These are phyloP conservation scores for Fabrea salina DNA, from an alignment of 169 alveolate species.

Conservation along the genomic window DNA sequence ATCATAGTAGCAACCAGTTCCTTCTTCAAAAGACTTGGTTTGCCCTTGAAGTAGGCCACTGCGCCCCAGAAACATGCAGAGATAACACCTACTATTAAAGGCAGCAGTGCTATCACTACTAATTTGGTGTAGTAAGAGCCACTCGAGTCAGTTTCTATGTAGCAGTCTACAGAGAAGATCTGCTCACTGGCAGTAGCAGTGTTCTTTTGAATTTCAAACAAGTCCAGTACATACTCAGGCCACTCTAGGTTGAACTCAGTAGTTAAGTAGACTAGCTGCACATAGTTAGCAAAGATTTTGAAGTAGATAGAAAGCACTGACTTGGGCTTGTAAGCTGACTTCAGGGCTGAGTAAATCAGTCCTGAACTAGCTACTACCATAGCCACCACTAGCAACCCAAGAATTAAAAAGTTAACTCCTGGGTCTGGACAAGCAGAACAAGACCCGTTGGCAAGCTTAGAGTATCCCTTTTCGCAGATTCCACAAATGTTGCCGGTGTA, in stretches of 20 bases:
- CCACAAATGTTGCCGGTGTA: slow-evolving; percentile 22
- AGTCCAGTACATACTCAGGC: background rate
- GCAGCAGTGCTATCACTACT: slow-evolving; percentile 22
- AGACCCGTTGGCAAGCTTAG: background rate
- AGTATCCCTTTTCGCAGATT: background rate
- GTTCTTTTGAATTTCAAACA: slow-evolving; percentile 3
- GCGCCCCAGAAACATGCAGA: background rate
- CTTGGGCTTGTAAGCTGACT: background rate
- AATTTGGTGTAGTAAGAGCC: background rate
- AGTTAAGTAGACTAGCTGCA: slow-evolving; percentile 10
- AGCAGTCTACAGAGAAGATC: slow-evolving; percentile 24
- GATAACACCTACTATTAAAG: background rate
- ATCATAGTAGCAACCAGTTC: slow-evolving; percentile 20
- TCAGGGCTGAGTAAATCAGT: background rate
- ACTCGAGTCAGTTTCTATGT: background rate
- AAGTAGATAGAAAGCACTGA: slow-evolving; percentile 5
- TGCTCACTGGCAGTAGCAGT: slow-evolving; percentile 2
- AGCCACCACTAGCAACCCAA: background rate
- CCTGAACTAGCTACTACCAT: background rate
- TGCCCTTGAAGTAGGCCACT: background rate
- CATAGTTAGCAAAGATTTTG: slow-evolving; percentile 31
- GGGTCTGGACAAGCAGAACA: background rate
- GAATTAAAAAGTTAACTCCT: background rate
- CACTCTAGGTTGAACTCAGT: slow-evolving; percentile 1
- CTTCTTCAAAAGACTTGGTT: background rate